Conservation (phyloP, 2,329 filamentous ascomycete genomes). For the Fusarium austroafricanum region DNA sequence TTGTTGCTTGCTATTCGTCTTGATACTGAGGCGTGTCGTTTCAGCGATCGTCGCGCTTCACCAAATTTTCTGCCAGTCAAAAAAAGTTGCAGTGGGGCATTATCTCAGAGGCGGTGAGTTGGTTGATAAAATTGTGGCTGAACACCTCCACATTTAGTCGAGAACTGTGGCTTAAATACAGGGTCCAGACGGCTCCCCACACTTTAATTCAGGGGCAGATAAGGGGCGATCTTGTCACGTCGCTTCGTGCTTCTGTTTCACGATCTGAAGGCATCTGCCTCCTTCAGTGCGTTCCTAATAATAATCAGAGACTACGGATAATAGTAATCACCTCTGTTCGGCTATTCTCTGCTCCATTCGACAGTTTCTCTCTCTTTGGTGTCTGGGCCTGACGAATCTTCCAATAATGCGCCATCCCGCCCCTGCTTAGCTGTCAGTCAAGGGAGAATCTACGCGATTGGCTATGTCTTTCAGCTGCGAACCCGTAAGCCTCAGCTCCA, state of each 20-base stretch:
- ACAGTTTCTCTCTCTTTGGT: constrained; percentile 2
- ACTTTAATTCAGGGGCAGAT: constrained; percentile 39
- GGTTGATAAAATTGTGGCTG: constrained; percentile 31
- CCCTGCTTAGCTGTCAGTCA: constrained; percentile 23
- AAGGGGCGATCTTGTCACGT: constrained; percentile 37
- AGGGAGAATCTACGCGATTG: constrained; percentile 37
- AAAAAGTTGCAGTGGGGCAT: constrained; percentile 40
- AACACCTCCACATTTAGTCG: constrained; percentile 2
- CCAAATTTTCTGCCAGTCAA: constrained; percentile 47
- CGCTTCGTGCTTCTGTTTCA: constrained; percentile 40
- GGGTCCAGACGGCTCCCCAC: constrained; percentile 39
- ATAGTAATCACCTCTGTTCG: neutral
- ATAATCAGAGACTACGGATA: neutral
- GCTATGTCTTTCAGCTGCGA: constrained; percentile 31
- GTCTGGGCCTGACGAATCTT: constrained; percentile 7
- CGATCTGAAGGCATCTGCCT: constrained; percentile 17
- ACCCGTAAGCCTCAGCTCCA: constrained; percentile 28
- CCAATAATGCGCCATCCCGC: constrained; percentile 25
- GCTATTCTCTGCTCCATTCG: constrained; percentile 5
- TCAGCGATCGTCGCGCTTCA: constrained; percentile 23
- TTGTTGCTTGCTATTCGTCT: constrained; percentile 27
- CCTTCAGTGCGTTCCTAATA: constrained; percentile 18
- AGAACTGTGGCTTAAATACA: constrained; percentile 39
- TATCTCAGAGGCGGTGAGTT: constrained; percentile 36
- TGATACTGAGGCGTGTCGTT: constrained; percentile 23